These are phyloP conservation scores for Chlamydomonas sphaeroides DNA, from an alignment of 139 green algal genomes.

Conservation along the genomic window DNA sequence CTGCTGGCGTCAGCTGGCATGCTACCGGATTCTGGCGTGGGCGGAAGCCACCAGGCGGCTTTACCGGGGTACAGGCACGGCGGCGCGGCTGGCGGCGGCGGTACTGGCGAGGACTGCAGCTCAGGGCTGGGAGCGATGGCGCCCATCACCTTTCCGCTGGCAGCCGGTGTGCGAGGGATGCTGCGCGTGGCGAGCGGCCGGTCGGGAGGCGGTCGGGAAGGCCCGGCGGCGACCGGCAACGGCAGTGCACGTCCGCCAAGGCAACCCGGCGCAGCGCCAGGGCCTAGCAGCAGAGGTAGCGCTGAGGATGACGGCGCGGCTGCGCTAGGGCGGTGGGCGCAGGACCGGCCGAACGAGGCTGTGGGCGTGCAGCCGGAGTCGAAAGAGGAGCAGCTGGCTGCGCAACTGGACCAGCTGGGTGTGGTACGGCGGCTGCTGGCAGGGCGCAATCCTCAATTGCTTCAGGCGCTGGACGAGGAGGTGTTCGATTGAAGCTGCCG, in stretches of 20 bases:
- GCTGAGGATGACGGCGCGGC: no score
- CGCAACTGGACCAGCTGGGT: neutral
- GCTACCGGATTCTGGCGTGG: neutral
- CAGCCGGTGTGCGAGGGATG: slow-evolving; percentile 21
- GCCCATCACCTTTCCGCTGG: slow-evolving; percentile 38
- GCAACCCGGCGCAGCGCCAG: no score
- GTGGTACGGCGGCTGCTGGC: slow-evolving; percentile 27
- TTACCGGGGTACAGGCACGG: neutral
- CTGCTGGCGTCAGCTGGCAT: slow-evolving; percentile 6
- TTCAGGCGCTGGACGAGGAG: slow-evolving; percentile 3
- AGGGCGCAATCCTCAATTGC: neutral
- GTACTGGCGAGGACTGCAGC: neutral
- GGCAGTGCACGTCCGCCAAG: no score
- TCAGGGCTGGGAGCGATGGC: neutral
- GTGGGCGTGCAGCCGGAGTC: neutral
- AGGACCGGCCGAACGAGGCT: neutral
- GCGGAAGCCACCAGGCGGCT: neutral
- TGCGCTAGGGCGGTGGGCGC: no score
- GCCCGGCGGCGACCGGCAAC: no score
- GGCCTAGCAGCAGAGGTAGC: no score
- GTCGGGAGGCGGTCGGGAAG: neutral
- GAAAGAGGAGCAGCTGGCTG: neutral
- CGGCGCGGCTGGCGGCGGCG: neutral
- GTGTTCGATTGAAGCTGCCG: no score
- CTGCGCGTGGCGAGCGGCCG: neutral